These are phyloP conservation scores for Trametes pubescens DNA, from an alignment of 1,284 basidiomycete species.

Conservation along the genomic window DNA sequence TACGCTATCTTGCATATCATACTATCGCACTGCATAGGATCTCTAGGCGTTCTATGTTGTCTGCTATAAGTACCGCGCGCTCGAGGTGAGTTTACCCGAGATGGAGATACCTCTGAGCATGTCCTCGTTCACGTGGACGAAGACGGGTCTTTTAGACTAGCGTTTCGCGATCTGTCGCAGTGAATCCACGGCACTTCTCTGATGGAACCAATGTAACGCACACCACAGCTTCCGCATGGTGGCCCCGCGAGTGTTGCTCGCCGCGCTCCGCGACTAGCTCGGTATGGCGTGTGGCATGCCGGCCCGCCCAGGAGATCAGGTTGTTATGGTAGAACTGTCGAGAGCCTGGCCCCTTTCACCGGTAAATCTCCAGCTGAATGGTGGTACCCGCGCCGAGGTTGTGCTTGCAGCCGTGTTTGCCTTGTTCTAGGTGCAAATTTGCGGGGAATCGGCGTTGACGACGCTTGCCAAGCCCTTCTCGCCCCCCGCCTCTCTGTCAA, in stretches of 20 bases:
- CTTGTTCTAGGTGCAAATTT: not conserved
- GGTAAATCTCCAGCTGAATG: conserved; percentile 24
- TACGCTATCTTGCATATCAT: conserved; percentile 20
- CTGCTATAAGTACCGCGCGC: not conserved
- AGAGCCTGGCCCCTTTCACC: conserved; percentile 18
- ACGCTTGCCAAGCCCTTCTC: conserved; percentile 11
- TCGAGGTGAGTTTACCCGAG: conserved; percentile 18
- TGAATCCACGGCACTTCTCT: conserved; percentile 16
- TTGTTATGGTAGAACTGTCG: conserved; percentile 10
- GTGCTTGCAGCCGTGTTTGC: not conserved
- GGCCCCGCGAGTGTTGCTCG: not conserved
- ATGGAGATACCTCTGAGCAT: not conserved
- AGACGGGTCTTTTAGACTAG: conserved; percentile 18
- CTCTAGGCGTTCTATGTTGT: not conserved
- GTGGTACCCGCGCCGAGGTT: not conserved
- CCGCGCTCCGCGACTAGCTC: not conserved
- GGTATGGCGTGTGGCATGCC: not conserved
- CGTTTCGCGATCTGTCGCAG: conserved; percentile 8
- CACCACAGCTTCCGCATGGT: not conserved
- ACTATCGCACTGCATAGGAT: conserved; percentile 5
- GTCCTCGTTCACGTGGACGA: conserved; percentile 14
- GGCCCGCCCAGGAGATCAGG: conserved; percentile 13
- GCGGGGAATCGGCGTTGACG: conserved; percentile 16
- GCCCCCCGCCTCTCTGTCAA: not conserved
- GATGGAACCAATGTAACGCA: conserved; percentile 1